Conservation (phyloP, 805 yeast genomes). For the Metschnikowia amazonensis region DNA sequence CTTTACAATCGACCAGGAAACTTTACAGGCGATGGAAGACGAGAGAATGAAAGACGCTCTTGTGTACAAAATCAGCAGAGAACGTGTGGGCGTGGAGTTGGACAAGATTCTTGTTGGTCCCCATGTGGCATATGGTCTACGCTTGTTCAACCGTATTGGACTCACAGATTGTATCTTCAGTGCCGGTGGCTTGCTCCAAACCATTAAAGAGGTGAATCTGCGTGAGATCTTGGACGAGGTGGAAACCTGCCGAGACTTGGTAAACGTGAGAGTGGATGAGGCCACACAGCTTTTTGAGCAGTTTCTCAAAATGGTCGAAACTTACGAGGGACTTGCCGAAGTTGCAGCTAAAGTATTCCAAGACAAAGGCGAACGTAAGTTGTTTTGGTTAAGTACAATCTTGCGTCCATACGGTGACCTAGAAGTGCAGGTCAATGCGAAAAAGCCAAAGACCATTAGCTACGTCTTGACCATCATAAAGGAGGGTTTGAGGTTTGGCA, state of each 20-base stretch:
- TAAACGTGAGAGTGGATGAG: constrained; percentile 18
- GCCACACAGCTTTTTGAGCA: constrained; percentile 23
- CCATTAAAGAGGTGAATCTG: constrained; percentile 19
- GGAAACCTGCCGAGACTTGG: constrained; percentile 13
- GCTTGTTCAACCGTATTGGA: constrained; percentile 50
- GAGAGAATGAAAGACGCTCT: constrained; percentile 56
- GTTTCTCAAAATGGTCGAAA: constrained; percentile 11
- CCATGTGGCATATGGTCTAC: constrained; percentile 61
- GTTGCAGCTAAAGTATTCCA: constrained; percentile 6
- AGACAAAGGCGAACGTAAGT: constrained; percentile 17
- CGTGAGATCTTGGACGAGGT: constrained; percentile 15
- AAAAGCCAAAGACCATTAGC: constrained; percentile 29
- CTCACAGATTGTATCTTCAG: constrained; percentile 59
- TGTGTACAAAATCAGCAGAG: constrained; percentile 75
- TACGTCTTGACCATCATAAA: constrained; percentile 53
- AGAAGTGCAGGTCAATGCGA: constrained; percentile 34
- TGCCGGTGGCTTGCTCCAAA: constrained; percentile 22
- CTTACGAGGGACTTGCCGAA: background rate
- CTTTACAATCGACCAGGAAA: constrained; percentile 58
- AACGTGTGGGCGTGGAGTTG: constrained; percentile 83
- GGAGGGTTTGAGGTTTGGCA: constrained; percentile 68
- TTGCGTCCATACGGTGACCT: constrained; percentile 47
- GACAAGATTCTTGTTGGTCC: constrained; percentile 68
- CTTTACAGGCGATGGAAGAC: constrained; percentile 62
- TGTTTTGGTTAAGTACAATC: constrained; percentile 48